Evolutionary conservation across 1,284 basidiomycete genomes (phyloP).

Genomic region (Albatrellus sp.): DNA sequence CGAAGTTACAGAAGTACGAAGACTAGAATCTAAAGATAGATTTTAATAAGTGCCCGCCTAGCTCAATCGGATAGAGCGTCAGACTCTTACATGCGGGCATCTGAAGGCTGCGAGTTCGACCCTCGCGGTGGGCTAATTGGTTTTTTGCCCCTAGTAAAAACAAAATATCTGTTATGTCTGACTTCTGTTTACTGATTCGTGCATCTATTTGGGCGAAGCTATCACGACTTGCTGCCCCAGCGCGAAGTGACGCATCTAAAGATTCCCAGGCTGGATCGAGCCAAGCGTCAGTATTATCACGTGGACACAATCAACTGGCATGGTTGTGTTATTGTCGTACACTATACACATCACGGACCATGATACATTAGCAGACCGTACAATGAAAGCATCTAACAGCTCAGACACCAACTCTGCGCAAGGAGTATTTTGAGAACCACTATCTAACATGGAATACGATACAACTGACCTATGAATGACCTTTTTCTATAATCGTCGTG

Average conservation of each 20-base stretch:
- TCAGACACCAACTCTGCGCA: slow-evolving; percentile 2
- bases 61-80: slow-evolving; percentile 84
- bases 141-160: slow-evolving; percentile 18
- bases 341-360: not conserved
- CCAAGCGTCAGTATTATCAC: too few species aligned
- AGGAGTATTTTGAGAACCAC: not conserved
- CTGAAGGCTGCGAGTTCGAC: slow-evolving; percentile 89
- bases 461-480: slow-evolving; percentile 4
- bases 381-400: not conserved
- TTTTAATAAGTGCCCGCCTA: slow-evolving; percentile 42
- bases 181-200: too few species aligned
- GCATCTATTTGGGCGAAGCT: too few species aligned
- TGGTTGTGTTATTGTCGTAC: too few species aligned
- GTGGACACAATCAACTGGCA: too few species aligned
- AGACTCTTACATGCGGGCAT: slow-evolving; percentile 50
- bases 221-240: too few species aligned
- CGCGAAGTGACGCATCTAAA: too few species aligned
- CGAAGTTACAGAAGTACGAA: too few species aligned
- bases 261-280: too few species aligned
- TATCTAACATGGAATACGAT: not conserved
- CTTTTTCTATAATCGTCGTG: slow-evolving; percentile 3
- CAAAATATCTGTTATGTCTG: too few species aligned
- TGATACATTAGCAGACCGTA: not conserved
- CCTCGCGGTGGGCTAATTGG: slow-evolving; percentile 72
- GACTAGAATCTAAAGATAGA: too few species aligned